Evolutionary conservation across 2,329 filamentous ascomycete genomes (phyloP), one percentile per base, ranked within the genome.

Genomic region (Epichloe hybrida): DNA sequence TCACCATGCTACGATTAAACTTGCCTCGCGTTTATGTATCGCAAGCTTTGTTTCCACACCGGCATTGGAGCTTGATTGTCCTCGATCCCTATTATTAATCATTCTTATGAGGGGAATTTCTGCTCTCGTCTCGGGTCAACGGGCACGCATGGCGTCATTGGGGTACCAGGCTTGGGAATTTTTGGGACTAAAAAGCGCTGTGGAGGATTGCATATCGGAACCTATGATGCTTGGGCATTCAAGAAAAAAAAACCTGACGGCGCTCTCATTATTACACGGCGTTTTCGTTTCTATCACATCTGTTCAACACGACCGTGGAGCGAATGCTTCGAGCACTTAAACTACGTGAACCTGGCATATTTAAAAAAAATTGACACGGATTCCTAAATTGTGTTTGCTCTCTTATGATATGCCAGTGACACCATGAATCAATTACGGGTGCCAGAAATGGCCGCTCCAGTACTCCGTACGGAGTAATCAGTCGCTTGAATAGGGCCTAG

Each of bases 1-100:
- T 63, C 63, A 23, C 58, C 61, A 56, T 62, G 53, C 54, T 55
- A 61, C 47, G 63, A 62, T 50, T 59, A 38, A 55, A 12, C 27
- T n/a, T 31, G 17, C 36, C 6, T 46, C 45, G 17, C 20, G 35
- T 3, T 21, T 3, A 8, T 9, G 34, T 15, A 8, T 23, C 36
- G 17, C 11, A 36, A 46, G 43, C 17, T 20, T 35, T 35, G 43
- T 12, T 27, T 44, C 15, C 6, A 17, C 15, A 8, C 9, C 9
- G 9, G 43, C 31, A 1, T 31, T 20, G 27, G 17, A 15, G 12
- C 2, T 11, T 8, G 7, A 2, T 35, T 6, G 43, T 36, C 11
- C 12, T n/a, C 13, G 43, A 20, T 46, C 31, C 34, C 1, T 15
- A 21, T 21, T 2, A 11, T 36, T 5, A 21, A 5, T 46, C 6